Evolutionary conservation across 495 filamentous ascomycete genomes (phyloP).

Genomic region (Peziza echinospora): DNA sequence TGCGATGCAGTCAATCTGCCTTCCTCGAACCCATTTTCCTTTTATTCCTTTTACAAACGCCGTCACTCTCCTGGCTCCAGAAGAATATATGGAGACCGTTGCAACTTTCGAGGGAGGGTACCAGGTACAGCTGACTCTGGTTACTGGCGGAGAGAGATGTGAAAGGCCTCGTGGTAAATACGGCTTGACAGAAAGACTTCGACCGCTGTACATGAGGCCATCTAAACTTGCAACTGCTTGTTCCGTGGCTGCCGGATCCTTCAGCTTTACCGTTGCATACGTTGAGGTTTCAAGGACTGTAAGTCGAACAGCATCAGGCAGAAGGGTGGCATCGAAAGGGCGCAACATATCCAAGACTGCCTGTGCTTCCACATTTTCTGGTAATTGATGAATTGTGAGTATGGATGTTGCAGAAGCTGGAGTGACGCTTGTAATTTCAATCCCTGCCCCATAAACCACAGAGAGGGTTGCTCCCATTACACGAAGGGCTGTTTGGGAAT

Average conservation of each 20-base stretch:
- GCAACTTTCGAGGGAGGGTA: constrained; percentile 9
- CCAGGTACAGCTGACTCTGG: constrained; percentile 12
- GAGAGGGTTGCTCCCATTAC: constrained; percentile 9
- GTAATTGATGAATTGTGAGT: constrained; percentile 8
- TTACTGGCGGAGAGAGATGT: constrained; percentile 6
- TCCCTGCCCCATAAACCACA: constrained; percentile 11
- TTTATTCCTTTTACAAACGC: background rate
- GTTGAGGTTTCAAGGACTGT: background rate
- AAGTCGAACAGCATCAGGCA: constrained; percentile 4
- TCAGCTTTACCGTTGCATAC: constrained; percentile 7
- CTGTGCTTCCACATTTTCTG: background rate
- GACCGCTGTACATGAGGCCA: constrained; percentile 1
- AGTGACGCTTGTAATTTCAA: constrained; percentile 2
- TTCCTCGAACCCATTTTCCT: constrained; percentile 5
- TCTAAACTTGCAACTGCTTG: constrained; percentile 4
- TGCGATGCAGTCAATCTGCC: constrained; percentile 5
- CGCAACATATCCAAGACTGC: constrained; percentile 1
- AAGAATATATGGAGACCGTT: constrained; percentile 2
- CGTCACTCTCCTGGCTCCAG: background rate
- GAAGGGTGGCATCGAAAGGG: constrained; percentile 1
- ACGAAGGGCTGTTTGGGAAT: constrained; percentile 4
- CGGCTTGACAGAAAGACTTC: constrained; percentile 5
- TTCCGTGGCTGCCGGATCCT: constrained; percentile 1
- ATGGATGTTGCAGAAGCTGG: constrained; percentile 5
- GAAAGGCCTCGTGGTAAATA: constrained; percentile 2